Base-by-base conservation (phyloP, 202 grass and related monocot species). In the Setaria viridis region DNA sequence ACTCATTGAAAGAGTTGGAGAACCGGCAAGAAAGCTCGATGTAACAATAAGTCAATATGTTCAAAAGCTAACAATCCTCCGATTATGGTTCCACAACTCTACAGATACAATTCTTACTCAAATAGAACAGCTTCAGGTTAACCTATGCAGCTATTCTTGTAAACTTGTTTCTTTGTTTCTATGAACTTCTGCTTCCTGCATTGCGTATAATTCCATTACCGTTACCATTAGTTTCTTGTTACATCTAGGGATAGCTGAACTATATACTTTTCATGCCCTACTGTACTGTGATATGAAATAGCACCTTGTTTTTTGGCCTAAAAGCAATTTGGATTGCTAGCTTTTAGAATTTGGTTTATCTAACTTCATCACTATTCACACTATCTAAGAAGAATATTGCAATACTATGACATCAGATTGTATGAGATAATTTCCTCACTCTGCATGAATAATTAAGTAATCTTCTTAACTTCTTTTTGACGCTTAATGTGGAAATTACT, bases 61-160 rank as follows among this genome's bases (percentile, higher is more conserved):
- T 77, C 93, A 95, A 87, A 91, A 88, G 77, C 75, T 92, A 66
- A 89, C 86, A 75, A 86, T 92, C 78, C 79, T 95, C 11, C 85
- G 77, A 65, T 80, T 95, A 57, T 92, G 93, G 90, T 91, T 88
- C 58, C 84, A 86, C 42, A 83, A 89, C 25, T 86, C 90, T n/a
- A 79, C 76, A 87, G 80, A 89, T 81, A 89, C 77, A 76, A 89
- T 91, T 74, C 42, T 92, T 16, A 81, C 77, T 76, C 57, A 66
- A 72, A 92, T 92, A 62, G 83, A 87, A 74, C 79, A 90, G 67
- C 88, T 95, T 80, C 93, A 95, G 93, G 93, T 95, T 78, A 43
- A 42, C 30, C 46, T 51, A 65, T 70, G 37, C 53, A 33, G 67
- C 39, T 43, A 46, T 70, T 43, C 7, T 70, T 11, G 3, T 70